phyloP scores from a whole-genome alignment of 257 asterid species.

The Parsonsia alboflavescens region DNA sequence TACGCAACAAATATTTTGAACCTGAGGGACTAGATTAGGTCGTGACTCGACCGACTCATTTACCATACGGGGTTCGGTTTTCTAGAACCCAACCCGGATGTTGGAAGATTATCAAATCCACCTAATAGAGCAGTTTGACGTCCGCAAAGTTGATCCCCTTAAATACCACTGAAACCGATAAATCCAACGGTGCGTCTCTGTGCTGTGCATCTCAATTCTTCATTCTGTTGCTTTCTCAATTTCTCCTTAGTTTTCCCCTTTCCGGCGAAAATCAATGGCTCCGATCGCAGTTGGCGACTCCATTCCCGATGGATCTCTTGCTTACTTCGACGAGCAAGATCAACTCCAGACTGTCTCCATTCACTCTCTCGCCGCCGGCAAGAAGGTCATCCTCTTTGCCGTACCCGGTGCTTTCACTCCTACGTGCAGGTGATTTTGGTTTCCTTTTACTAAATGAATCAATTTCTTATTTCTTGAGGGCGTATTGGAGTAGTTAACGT shows the following conservation, averaged over 20 bases:
- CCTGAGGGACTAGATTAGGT: no score
- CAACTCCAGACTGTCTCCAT: constrained; percentile 57
- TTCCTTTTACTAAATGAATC: background rate
- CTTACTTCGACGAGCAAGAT: constrained; percentile 75
- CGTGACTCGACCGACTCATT: no score
- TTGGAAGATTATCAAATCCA: background rate
- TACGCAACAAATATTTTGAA: no score
- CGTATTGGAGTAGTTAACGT: background rate
- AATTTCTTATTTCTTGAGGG: background rate
- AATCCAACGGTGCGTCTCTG: background rate
- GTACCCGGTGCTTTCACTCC: constrained; percentile 97
- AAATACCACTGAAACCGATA: background rate
- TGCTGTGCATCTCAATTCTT: no score
- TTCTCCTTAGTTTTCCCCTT: background rate
- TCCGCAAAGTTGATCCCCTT: background rate
- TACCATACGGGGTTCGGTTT: no score
- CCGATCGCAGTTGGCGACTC: constrained; percentile 60
- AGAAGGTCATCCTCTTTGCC: constrained; percentile 70
- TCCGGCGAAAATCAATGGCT: constrained; percentile 38
- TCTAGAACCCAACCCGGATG: background rate
- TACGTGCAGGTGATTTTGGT: constrained; percentile 63
- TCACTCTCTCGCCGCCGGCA: constrained; percentile 72
- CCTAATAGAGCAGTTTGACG: background rate
- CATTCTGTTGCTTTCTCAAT: background rate
- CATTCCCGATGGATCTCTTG: constrained; percentile 66